Evolutionary conservation across 2,329 filamentous ascomycete species (phyloP), one percentile per base, ranked within the genome.

Genomic region (Trichoderma breve): DNA sequence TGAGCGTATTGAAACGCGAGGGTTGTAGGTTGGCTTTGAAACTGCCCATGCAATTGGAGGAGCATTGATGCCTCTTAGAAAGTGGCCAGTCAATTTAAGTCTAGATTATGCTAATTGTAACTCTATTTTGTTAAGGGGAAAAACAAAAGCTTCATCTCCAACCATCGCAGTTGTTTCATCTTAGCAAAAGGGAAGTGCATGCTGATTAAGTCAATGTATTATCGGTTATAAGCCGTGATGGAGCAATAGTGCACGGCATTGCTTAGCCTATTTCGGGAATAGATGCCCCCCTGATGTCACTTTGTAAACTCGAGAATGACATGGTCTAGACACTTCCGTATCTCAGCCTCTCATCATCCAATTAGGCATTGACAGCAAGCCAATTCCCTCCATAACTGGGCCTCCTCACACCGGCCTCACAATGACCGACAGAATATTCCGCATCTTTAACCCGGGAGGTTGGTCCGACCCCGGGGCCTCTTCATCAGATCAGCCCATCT

Each of bases 361-460:
- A 67, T 67, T 28, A 36, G 55, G 36, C 36, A 51, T 51, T 51
- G 39, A 43, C 39, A 60, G 6, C 26, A 43, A 32, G 8, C 18
- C 21, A 61, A n/a, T n/a, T 51, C 11, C 55, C 55, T 60, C 55
- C 53, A 55, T 55, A 66, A 53, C 36, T 9, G 26, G 11, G 24
- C 21, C 12, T 47, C 15, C 4, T 47, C 24, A 24, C 24, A 36
- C 39, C 30, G 47, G 53, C 15, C 34, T 36, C 34, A 36, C 6
- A 55, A 77, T 77, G 76, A 47, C 71, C 36, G 74, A 71, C 36
- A 62, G 30, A 51, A 79, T 81, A 32, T 81, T 81, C 32, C 78
- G 78, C 24, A 80, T 81, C 3, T 81, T 81, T n/a, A 81, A 80
- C 8, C 79, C 79, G 7, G 72, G 68, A 18, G 79, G 65, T 68